Percentiles rank a stretch among this genome's conserved stretches.
These are phyloP conservation scores for Clavispora santaluciae DNA, from an alignment of 805 yeast genomes.

Conservation along the genomic window DNA sequence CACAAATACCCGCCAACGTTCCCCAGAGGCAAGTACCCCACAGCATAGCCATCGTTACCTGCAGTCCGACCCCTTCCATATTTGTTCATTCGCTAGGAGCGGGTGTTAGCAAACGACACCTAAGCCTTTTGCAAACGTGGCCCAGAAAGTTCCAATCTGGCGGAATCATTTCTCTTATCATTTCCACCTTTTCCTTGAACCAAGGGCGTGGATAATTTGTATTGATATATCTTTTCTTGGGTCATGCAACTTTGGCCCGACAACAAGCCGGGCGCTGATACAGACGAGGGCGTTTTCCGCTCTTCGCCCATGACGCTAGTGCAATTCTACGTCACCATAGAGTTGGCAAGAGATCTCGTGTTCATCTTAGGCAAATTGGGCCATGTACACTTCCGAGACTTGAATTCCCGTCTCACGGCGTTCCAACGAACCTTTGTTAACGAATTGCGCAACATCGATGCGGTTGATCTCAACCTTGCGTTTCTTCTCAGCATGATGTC, in stretches of 20 bases:
- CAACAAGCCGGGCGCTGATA: not conserved
- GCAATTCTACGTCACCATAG: conserved; percentile 45
- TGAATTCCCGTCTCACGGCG: conserved; percentile 43
- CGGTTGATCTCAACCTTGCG: conserved; percentile 25
- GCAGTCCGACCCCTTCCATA: conserved; percentile 1
- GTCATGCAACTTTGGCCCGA: not conserved
- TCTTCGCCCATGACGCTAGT: conserved; percentile 48
- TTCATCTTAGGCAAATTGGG: conserved; percentile 34
- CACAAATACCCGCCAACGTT: too few species aligned
- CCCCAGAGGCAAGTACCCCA: too few species aligned
- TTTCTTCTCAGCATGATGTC: conserved; percentile 25
- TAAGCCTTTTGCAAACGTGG: not conserved
- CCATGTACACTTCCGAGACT: conserved; percentile 41
- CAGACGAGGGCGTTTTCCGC: conserved; percentile 37
- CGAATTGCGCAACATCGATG: conserved; percentile 37
- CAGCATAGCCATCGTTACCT: too few species aligned
- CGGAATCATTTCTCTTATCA: too few species aligned
- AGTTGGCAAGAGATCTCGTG: conserved; percentile 41
- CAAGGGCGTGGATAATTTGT: too few species aligned
- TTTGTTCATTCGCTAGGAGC: not conserved
- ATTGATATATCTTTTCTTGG: too few species aligned
- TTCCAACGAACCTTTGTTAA: conserved; percentile 43
- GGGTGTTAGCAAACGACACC: not conserved
- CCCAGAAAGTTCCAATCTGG: too few species aligned
- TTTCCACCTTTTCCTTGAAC: too few species aligned